Percentiles rank a stretch among this genome's conserved stretches.
phyloP scores from a whole-genome alignment of 1,139 yeast genomes.

The Magnusiomyces suaveolens region DNA sequence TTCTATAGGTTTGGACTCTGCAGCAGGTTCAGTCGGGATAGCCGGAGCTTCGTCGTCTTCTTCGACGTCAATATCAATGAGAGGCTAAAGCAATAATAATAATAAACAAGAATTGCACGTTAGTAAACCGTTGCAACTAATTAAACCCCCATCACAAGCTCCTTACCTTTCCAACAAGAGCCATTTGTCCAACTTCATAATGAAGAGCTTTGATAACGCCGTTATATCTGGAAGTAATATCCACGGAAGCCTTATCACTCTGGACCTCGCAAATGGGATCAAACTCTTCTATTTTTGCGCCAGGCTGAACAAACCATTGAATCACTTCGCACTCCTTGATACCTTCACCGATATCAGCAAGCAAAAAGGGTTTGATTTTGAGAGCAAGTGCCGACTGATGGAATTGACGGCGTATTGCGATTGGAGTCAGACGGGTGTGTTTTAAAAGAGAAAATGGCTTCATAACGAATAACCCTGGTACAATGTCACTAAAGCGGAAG shows the following conservation, averaged over 20 bases:
- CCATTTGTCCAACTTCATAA: constrained; percentile 33
- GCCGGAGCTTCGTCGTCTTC: constrained; percentile 15
- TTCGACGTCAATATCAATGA: constrained; percentile 29
- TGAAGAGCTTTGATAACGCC: constrained; percentile 30
- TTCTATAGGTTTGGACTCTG: constrained; percentile 4
- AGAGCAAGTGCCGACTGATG: constrained; percentile 4
- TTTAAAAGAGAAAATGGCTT: no score
- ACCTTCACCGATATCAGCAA: constrained; percentile 35
- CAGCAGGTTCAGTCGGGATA: neutral
- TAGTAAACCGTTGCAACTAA: neutral
- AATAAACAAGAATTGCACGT: neutral
- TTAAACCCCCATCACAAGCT: neutral
- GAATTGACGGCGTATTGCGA: constrained; percentile 2
- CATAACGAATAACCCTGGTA: no score
- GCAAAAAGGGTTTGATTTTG: constrained; percentile 24
- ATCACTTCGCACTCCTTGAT: constrained; percentile 34
- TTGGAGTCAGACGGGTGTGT: no score
- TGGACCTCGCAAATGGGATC: constrained; percentile 33
- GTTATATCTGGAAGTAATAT: constrained; percentile 30
- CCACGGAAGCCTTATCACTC: constrained; percentile 32
- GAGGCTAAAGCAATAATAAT: constrained; percentile 16
- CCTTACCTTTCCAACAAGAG: constrained; percentile 26
- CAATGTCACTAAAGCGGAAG: no score
- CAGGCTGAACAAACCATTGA: constrained; percentile 34
- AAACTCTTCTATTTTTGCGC: constrained; percentile 31